Evolutionary conservation across 1,284 basidiomycete genomes (phyloP).

Genomic region (Boletus subluridellus): DNA sequence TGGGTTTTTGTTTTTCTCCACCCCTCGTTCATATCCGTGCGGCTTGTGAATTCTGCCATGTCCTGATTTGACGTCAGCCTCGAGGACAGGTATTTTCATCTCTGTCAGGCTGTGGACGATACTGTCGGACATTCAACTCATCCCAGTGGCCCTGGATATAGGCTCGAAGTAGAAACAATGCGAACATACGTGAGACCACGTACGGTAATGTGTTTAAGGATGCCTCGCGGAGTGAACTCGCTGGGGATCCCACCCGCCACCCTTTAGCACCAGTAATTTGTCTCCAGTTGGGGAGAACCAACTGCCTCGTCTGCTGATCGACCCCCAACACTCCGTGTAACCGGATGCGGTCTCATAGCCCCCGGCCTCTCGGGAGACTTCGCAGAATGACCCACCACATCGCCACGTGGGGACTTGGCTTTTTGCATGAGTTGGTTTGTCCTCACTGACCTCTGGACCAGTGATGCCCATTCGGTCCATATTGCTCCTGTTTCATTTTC

Average conservation of each 20-base stretch:
- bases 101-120: slow-evolving; percentile 9
- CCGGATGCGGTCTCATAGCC: slow-evolving; percentile 5
- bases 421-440: slow-evolving; percentile 10
- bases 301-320: slow-evolving; percentile 2
- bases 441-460: slow-evolving; percentile 1
- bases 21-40: slow-evolving; percentile 11
- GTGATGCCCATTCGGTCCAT: slow-evolving; percentile 12
- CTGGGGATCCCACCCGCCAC: background rate
- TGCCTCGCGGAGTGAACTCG: slow-evolving; percentile 13
- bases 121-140: slow-evolving; percentile 4
- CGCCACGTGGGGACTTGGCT: slow-evolving; percentile 10
- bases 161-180: background rate
- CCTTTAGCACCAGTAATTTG: slow-evolving; percentile 2
- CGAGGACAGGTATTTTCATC: slow-evolving; percentile 4
- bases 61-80: slow-evolving; percentile 11
- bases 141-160: background rate
- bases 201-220: slow-evolving; percentile 1
- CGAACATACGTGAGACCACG: background rate
- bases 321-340: background rate
- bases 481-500: slow-evolving; percentile 18
- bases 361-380: slow-evolving; percentile 2
- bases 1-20: background rate
- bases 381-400: slow-evolving; percentile 5
- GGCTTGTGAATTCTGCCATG: background rate
- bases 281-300: background rate